Evolutionary conservation across 2,329 filamentous ascomycete genomes (phyloP), one percentile per base, ranked within the genome.

Genomic region (Malbranchea zuffiana): DNA sequence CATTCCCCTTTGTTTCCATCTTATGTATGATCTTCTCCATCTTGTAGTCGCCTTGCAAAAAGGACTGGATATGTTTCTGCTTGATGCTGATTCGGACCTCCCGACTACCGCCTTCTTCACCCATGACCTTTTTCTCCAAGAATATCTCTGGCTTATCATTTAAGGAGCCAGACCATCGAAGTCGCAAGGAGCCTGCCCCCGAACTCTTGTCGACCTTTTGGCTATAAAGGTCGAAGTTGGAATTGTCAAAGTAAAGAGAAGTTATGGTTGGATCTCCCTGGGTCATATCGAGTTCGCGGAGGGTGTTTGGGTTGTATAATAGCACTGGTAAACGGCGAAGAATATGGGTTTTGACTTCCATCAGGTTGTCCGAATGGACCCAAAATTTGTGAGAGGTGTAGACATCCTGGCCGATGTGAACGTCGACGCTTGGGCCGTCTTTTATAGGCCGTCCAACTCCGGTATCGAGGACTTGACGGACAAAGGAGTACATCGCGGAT

Each of bases 291-390:
- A 82, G 73, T 48, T 90, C 74, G 61, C 88, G 92, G 20, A 84
- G 78, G 1, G 81, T 52, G 49, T 87, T 80, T 30, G 90, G 80
- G 56, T 90, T 95, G 63, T 95, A 98, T 15, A 98, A 80, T 11
- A 98, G 77, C 19, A 92, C 78, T 1, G 90, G 90, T 15, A 98
- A 72, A 40, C 83, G 83, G 44, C 90, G 83, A 20, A 96, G 74
- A 44, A 98, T 92, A 52, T 85, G 78, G 4, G 90, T 96, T 71
- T 96, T 95, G 57, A 96, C 85, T 65, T 98, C 90, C 48, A 96
- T 76, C 18, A 96, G 69, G 61, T 98, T 96, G 52, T 98, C 90
- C 20, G 78, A 74, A 58, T 98, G 90, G 4, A 98, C 80, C 90
- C 90, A 98, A 66, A 94, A 95, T 62, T 94, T 95, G 62, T 88